Base-by-base conservation (phyloP, 805 yeast genomes). In the Scheffersomyces lignosus region DNA sequence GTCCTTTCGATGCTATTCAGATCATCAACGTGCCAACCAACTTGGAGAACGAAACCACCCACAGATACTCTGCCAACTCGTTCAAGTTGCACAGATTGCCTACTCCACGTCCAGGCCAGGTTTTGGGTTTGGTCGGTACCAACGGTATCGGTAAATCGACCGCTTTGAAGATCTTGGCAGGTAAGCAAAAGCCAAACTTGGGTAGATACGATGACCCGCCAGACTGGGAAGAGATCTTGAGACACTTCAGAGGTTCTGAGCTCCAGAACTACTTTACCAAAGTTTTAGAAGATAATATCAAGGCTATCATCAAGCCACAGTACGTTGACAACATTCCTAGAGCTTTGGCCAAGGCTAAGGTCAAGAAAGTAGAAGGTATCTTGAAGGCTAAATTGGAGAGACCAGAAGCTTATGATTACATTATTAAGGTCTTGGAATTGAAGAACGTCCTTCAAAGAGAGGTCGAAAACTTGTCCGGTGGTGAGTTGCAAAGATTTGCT, bases 101-200 rank as follows among this genome's bases (percentile, higher is more conserved):
- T 17, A 90, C 96, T 39, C 99, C 99, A 46, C 86, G 99, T 70
- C 98, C 99, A 2, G 98, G 98, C 43, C 99, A 93, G 70, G 99
- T 93, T 20, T 75, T 93, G 48, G 99, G 99, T 51, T 78, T 93
- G 50, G 99, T 93, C 34, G 99, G 99, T 56, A 87, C 97, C 43
- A 93, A 93, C 73, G 99, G 99, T 89, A 93, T 93, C 58, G 99
- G 99, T 56, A 93, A 93, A 63, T 86, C 96, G 9, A 93, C 99
- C 14, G 99, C 99, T 6, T 77, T 93, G 60, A 93, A 93, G 70
- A 90, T 93, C 57, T 77, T 93, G 51, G 95, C 97, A 13, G 99
- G 98, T 58, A 93, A 91, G 66, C 95, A 90, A 65, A 93, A 89
- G 66, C 99, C 99, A 51, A 93, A 93, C 60, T 72, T 93, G 63